Evolutionary conservation across 371 early-diverging fungal species (phyloP), one percentile per base, ranked within the genome.

Genomic region (Mucor circinelloides): DNA sequence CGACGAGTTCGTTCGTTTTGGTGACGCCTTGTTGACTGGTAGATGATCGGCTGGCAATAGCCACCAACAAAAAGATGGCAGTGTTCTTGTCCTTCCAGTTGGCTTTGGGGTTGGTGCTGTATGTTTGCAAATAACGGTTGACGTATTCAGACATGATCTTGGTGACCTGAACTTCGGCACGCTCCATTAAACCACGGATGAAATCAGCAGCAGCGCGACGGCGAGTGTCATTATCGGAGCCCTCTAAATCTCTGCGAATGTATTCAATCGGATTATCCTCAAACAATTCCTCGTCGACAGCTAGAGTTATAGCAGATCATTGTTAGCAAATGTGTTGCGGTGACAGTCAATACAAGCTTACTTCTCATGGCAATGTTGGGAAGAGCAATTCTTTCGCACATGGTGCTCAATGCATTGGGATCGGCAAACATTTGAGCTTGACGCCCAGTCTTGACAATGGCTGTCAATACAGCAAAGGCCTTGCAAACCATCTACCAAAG

Each of bases 1-100:
- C 87, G 42, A 98, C 89, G 52, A 89, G 79, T 42, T 87, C 81
- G 67, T 95, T 96, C 28, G 90, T 86, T 32, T 83, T 80, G 7
- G 94, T 94, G 0, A 92, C 95, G 63, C 98, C 97, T 72, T 87
- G 89, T 69, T 85, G 85, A 3, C 84, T 73, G 9, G 86, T 86
- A 3, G 81, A 74, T 36, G 86, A 83, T 44, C 89, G 89, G 13
- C 92, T 87, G 23, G 95, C 91, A 58, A 98, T 90, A 19, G 98
- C 89, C 6, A 93, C 95, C 36, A 96, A 85, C 74, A 98, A 79
- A 69, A 93, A 97, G 38, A 97, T 84, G 36, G 99, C 98, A 0
- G 94, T 92, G 70, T 99, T 97, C 79, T 99, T 98, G 50, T 93
- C 89, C 72, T 93, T 94, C 99, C 99, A 99, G 75, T 96, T 89